Percentiles rank a stretch among this genome's conserved stretches.
Conservation (phyloP, 257 asterid genomes). For the Solanum habrochaites region DNA sequence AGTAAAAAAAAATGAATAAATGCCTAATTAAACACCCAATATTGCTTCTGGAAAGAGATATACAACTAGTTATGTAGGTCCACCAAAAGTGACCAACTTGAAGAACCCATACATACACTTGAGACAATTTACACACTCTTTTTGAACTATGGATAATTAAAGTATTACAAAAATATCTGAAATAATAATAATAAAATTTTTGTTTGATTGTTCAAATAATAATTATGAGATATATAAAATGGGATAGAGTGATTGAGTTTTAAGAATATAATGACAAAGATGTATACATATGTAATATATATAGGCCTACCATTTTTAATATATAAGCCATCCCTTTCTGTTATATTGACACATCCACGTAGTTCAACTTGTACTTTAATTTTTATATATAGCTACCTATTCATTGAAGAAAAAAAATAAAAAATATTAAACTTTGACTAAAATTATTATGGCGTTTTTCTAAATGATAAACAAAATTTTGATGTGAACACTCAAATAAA, state of each 20-base stretch:
- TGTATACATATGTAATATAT: not conserved
- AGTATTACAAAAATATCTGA: not conserved
- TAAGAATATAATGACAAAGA: not conserved
- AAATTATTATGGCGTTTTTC: not conserved
- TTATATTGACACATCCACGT: not conserved
- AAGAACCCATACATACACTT: not conserved
- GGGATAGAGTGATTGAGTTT: not conserved
- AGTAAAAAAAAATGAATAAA: not conserved
- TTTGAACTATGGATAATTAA: not conserved
- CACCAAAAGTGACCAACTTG: not conserved
- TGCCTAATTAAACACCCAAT: not conserved
- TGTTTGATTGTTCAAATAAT: not conserved
- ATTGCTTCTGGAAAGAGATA: not conserved
- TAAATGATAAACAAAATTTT: not conserved
- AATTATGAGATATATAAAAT: not conserved
- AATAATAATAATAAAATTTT: not conserved
- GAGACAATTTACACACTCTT: not conserved
- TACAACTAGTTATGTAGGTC: not conserved
- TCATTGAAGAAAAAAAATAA: not conserved
- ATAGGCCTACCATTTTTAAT: not conserved
- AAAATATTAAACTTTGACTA: not conserved
- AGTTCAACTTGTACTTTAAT: not conserved
- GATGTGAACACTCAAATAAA: not conserved
- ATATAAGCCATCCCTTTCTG: not conserved
- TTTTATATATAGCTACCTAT: not conserved